Percentiles rank a stretch among this genome's conserved stretches.
Evolutionary conservation across 495 filamentous ascomycete genomes (phyloP).

Genomic region (Xeromyces bisporus): DNA sequence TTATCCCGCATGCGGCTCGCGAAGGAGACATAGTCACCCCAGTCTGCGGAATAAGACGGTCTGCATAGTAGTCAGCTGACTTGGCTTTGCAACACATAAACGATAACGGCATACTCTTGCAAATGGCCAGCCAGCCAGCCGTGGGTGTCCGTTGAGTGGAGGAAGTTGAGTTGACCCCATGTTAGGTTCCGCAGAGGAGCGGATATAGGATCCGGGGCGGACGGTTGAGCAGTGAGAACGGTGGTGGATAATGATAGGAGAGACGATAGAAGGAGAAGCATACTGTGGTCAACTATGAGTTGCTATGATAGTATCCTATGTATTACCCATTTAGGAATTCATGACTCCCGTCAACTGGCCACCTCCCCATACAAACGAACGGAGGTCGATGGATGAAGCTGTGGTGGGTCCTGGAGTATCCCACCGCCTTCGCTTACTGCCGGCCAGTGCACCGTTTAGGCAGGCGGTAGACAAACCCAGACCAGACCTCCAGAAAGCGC

Average conservation of each 20-base stretch:
- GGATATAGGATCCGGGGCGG: constrained; percentile 57
- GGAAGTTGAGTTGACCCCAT: constrained; percentile 87
- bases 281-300: no score
- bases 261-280: constrained; percentile 1
- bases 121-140: constrained; percentile 93
- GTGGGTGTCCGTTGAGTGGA: constrained; percentile 89
- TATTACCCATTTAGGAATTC: no score
- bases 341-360: no score
- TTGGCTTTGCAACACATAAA: constrained; percentile 3
- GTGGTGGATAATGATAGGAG: constrained; percentile 8
- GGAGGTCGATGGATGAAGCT: no score
- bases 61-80: constrained; percentile 24
- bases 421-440: no score
- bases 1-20: constrained; percentile 59
- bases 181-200: constrained; percentile 67
- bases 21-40: constrained; percentile 96
- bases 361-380: no score
- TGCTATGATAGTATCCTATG: no score
- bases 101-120: constrained; percentile 44
- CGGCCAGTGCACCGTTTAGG: no score
- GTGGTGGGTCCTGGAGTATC: no score
- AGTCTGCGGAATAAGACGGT: constrained; percentile 82
- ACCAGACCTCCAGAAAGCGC: no score
- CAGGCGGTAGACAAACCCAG: no score
- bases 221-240: constrained; percentile 52